Conservation (phyloP, 345 rosid genomes). For the Eucalyptus marginata region DNA sequence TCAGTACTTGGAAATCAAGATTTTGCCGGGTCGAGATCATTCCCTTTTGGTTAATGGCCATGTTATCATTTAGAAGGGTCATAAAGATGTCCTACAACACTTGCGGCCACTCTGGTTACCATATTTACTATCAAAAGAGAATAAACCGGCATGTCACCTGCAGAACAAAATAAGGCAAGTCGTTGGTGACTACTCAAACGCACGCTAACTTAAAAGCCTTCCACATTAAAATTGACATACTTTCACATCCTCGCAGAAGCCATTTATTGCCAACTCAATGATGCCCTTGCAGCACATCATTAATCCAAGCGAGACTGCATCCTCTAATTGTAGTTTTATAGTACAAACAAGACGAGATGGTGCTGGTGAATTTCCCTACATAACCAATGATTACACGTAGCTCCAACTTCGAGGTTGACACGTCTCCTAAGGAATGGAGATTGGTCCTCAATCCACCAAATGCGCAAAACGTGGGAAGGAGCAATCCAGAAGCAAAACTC, state of each 20-base stretch:
- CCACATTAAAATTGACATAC: not conserved
- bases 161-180: not conserved
- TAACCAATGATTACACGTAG: not conserved
- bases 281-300: not conserved
- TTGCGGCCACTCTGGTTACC: not conserved
- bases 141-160: not conserved
- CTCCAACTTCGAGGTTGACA: not conserved
- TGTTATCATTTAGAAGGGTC: not conserved
- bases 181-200: not conserved
- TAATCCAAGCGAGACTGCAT: not conserved
- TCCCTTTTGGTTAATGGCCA: not conserved
- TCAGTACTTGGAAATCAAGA: not conserved
- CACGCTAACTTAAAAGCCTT: not conserved
- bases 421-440: not conserved
- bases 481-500: not conserved
- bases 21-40: not conserved
- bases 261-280: not conserved
- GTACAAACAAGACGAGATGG: not conserved
- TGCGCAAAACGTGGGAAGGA: slow-evolving; percentile 1
- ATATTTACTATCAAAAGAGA: not conserved
- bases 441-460: not conserved
- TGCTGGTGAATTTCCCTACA: not conserved
- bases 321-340: not conserved
- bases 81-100: not conserved
- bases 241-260: not conserved